Evolutionary conservation across 805 yeast genomes (phyloP).

Genomic region (Scheffersomyces lignosus): DNA sequence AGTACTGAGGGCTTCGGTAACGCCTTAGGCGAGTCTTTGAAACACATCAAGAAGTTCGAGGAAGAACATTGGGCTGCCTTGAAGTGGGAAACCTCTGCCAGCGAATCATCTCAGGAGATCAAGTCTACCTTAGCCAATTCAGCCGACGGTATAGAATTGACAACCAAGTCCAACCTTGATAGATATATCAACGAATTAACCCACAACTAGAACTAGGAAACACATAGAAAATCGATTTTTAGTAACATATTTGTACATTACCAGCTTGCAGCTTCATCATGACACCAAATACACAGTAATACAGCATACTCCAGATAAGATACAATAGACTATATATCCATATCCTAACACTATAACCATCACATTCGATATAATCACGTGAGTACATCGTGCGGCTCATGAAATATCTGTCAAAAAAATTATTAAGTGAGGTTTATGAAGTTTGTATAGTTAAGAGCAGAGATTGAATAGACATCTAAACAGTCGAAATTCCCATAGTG

Average conservation of each 20-base stretch:
- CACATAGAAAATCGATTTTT: background rate
- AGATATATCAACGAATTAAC: slow-evolving; percentile 26
- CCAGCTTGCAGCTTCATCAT: too few species aligned
- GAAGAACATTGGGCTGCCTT: slow-evolving; percentile 42
- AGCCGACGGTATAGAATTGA: slow-evolving; percentile 16
- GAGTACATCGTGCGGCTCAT: background rate
- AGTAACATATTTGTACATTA: background rate
- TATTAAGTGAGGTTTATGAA: too few species aligned
- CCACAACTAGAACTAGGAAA: slow-evolving; percentile 2
- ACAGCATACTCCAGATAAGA: too few species aligned
- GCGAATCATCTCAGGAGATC: slow-evolving; percentile 15
- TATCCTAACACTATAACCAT: too few species aligned
- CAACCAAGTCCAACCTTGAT: slow-evolving; percentile 22
- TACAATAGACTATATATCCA: too few species aligned
- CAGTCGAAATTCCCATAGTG: too few species aligned
- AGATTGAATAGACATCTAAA: too few species aligned
- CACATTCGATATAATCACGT: too few species aligned
- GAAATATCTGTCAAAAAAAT: background rate
- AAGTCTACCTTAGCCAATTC: slow-evolving; percentile 14
- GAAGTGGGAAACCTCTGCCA: slow-evolving; percentile 24
- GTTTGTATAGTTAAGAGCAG: too few species aligned
- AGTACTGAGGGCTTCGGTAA: slow-evolving; percentile 26
- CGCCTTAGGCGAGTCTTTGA: slow-evolving; percentile 40
- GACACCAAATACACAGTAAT: too few species aligned
- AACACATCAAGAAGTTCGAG: slow-evolving; percentile 38